Evolutionary conservation across 495 filamentous ascomycete species (phyloP).

Genomic region (Hypoxylon rickii): DNA sequence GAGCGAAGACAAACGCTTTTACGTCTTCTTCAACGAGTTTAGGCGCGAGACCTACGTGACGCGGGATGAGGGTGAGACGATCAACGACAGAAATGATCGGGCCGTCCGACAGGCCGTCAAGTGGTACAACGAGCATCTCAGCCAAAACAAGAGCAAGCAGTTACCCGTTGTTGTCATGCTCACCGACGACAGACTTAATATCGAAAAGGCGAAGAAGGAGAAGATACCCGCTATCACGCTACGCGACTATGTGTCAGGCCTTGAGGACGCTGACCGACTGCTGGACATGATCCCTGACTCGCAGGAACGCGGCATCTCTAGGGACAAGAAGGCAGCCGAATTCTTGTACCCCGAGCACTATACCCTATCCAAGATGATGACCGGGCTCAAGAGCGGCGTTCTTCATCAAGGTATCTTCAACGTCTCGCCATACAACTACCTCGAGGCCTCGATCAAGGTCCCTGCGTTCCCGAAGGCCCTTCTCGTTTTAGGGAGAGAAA

Average conservation of each 20-base stretch:
- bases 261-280: slow-evolving; percentile 81
- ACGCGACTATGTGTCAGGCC: slow-evolving; percentile 75
- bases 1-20: slow-evolving; percentile 94
- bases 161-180: slow-evolving; percentile 86
- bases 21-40: slow-evolving; percentile 99
- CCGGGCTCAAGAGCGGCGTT: slow-evolving; percentile 80
- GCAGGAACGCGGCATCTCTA: slow-evolving; percentile 65
- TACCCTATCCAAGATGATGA: slow-evolving; percentile 92
- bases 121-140: slow-evolving; percentile 88
- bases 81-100: slow-evolving; percentile 96
- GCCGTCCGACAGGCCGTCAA: slow-evolving; percentile 83
- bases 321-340: slow-evolving; percentile 64
- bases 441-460: slow-evolving; percentile 89
- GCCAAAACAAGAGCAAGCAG: slow-evolving; percentile 60
- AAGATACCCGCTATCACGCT: slow-evolving; percentile 68
- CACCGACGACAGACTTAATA: slow-evolving; percentile 86
- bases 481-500: slow-evolving; percentile 88
- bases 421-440: slow-evolving; percentile 95
- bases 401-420: slow-evolving; percentile 95
- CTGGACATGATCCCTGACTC: slow-evolving; percentile 93
- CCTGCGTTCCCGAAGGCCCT: slow-evolving; percentile 87
- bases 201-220: slow-evolving; percentile 80
- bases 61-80: slow-evolving; percentile 76
- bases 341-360: slow-evolving; percentile 83
- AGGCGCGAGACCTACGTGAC: slow-evolving; percentile 85